Evolutionary conservation across 2,329 filamentous ascomycete genomes (phyloP), one percentile per base, ranked within the genome.

Genomic region (Exophiala phaeomuriformis): DNA sequence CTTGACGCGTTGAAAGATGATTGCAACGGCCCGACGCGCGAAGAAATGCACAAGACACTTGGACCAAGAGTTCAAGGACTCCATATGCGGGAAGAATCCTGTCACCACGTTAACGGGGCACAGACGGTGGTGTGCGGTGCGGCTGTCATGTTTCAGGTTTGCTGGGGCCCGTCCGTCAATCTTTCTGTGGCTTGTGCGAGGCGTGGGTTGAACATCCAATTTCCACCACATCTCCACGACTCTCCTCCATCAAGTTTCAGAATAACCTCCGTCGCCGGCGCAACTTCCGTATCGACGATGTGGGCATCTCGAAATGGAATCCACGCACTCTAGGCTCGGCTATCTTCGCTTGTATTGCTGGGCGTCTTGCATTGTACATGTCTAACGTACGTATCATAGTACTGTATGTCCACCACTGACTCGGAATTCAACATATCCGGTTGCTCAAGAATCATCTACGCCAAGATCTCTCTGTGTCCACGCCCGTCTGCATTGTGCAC

Each of bases 241-340:
- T 37, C 37, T 43, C 45, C 44, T 37, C 49, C 29, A 29, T 35
- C 48, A 32, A 46, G 48, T 56, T 59, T 56, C 53, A 59, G 47
- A 43, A 37, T 46, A 40, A 12, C 44, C 36, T 10, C 36, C 33
- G 45, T 48, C 47, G 32, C 49, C 8, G 48, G 50, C 37, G 47
- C 53, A 59, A 59, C 53, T 56, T 55, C 57, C 57, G 51, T 19
- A 19, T 19, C 35, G 47, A 52, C 10, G 35, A 50, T 36, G 37
- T 32, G 10, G 30, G 43, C 40, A 33, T 49, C 47, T 52, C 31
- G 40, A 52, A 19, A 39, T 37, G n/a, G 27, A 39, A 35, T 32
- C 9, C 39, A 5, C 28, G 31, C 46, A 19, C 12, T 29, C 52
- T 53, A 49, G 51, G 27, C 49, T 46, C 53, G 53, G 47, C 46